Evolutionary conservation across 768 basidiomycete genomes (phyloP), one percentile per base, ranked within the genome.

Genomic region (Naganishia randhawae): DNA sequence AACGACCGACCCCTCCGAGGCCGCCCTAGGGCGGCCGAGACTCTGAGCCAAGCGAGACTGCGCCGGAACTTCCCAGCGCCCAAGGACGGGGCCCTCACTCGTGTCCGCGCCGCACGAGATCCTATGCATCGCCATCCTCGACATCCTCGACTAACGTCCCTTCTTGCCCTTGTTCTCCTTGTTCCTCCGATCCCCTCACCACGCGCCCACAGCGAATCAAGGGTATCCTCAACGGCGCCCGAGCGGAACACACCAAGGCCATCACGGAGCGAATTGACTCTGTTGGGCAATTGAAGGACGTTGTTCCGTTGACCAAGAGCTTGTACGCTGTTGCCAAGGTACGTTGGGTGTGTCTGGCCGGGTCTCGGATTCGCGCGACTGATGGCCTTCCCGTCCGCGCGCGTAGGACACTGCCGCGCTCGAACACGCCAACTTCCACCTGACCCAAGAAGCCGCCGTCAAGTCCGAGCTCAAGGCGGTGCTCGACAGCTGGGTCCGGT

Each of bases 401-500:
- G 14, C 69, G 25, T 74, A 94, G 90, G 92, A 98, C 79, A 97
- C 93, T 71, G 94, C 94, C 57, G 82, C 87, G 75, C 84, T 96
- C 75, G 96, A 99, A 82, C 84, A 88, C 69, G 87, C 90, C 74
- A 87, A 89, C 67, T 99, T 98, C 75, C 87, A 89, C 52, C 90
- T 92, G 78, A 85, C 87, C 74, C 96, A 99, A 84, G 89, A 91
- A 81, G 87, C 88, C 68, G 87, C 86, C 50, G 83, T 98, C 76
- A 87, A 93, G 33, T 71, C 89, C 50, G 96, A 99, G 83, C 83
- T 97, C 77, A 98, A 97, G 83, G 75, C 88, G 33, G 94, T 98
- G 45, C 86, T 99, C 66, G 96, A 98, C 84, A 91, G 90, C 80
- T 96, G 94, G 94, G 95, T 93, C 67, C 90, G 96, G 78, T 93